These are phyloP conservation scores for Passiflora organensis DNA, from an alignment of 345 rosid species.

Conservation along the genomic window DNA sequence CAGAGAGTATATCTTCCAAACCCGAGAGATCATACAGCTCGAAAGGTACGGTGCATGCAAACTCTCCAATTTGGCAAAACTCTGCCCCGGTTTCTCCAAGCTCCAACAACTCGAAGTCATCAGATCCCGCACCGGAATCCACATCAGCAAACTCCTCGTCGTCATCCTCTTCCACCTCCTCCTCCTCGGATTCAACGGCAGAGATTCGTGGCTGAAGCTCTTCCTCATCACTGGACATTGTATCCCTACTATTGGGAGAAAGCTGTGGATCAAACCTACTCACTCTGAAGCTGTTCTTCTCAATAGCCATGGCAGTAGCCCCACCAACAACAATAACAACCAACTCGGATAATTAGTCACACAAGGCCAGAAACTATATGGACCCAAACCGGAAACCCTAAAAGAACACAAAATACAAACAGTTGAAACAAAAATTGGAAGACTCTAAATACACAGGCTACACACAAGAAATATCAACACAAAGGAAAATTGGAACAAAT, in stretches of 20 bases:
- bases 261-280: slow-evolving; percentile 76
- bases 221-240: slow-evolving; percentile 68
- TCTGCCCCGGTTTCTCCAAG: slow-evolving; percentile 85
- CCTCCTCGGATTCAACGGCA: slow-evolving; percentile 57
- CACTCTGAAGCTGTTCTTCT: slow-evolving; percentile 79
- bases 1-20: slow-evolving; percentile 71
- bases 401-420: neutral
- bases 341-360: slow-evolving; percentile 13
- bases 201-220: slow-evolving; percentile 44
- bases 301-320: slow-evolving; percentile 69
- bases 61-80: slow-evolving; percentile 78
- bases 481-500: neutral
- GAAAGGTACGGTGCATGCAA: slow-evolving; percentile 78
- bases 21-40: slow-evolving; percentile 80
- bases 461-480: neutral
- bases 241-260: slow-evolving; percentile 73
- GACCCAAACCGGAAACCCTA: neutral
- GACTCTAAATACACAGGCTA: neutral
- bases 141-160: slow-evolving; percentile 81
- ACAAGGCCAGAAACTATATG: slow-evolving; percentile 2
- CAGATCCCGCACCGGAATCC: slow-evolving; percentile 97
- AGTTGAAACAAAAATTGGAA: neutral
- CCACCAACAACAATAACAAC: slow-evolving; percentile 13
- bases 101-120: slow-evolving; percentile 91
- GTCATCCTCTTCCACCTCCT: slow-evolving; percentile 18